phyloP scores from a whole-genome alignment of 2,329 filamentous ascomycete genomes.

The Blastomyces parvus region DNA sequence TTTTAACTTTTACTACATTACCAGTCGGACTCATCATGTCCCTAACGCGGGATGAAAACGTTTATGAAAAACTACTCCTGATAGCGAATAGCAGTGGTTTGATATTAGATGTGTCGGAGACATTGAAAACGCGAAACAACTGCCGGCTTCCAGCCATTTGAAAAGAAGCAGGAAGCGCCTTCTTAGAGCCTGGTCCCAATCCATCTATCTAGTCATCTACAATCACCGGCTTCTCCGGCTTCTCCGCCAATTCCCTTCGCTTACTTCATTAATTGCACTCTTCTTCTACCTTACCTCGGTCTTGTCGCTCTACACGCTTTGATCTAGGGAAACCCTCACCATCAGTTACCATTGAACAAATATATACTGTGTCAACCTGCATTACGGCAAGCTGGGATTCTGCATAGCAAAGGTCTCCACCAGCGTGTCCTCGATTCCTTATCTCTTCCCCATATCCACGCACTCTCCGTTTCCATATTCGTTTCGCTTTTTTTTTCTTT shows the following conservation, averaged over 20 bases:
- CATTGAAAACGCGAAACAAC: background rate
- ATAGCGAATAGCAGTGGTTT: background rate
- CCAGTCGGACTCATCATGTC: too few species aligned
- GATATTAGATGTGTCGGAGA: background rate
- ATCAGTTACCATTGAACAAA: background rate
- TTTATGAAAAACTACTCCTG: background rate
- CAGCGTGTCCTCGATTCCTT: background rate
- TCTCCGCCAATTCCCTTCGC: background rate
- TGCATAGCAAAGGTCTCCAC: background rate
- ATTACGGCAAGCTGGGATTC: background rate
- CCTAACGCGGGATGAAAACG: background rate
- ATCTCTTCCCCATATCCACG: background rate
- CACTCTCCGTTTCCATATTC: background rate
- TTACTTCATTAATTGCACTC: background rate
- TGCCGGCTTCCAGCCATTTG: background rate
- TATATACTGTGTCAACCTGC: background rate
- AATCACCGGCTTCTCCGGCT: too few species aligned
- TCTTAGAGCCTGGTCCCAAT: background rate
- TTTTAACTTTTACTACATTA: background rate
- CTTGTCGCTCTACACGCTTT: background rate
- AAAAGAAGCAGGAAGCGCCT: background rate
- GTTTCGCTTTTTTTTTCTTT: background rate
- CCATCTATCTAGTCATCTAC: background rate
- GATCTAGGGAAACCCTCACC: background rate
- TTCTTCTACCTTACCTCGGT: background rate